Base-by-base conservation (phyloP, 345 rosid genomes). In the Excoecaria agallocha region DNA sequence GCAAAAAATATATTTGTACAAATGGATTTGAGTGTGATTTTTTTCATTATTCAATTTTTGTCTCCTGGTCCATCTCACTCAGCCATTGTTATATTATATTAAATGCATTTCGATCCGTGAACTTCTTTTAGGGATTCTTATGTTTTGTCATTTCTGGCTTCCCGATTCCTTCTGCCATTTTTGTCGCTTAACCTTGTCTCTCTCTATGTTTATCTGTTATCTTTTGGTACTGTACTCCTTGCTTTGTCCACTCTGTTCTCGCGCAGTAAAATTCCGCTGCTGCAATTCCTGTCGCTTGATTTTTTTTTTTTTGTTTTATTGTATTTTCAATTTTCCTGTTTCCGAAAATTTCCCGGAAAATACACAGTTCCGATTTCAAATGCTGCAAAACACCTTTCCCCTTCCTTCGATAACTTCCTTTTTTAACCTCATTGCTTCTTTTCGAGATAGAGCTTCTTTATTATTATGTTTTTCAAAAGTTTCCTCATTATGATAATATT, bases 141-240 rank as follows among this genome's bases (percentile, higher is more conserved):
- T 79, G 80, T 60, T 84, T 78, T 68, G 82, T 81, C 81, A 80
- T 79, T 76, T 85, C 77, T 68, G 64, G 67, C 81, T 63, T 67
- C 51, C 65, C 67, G 64, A 79, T 80, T 73, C 63, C 61, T 79
- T 68, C 82, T 84, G 84, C 79, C 76, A 75, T 48, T 70, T 60
- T 74, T 77, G 86, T 86, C 85, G 30, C 67, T 68, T 54, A 13
- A 67, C 22, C 71, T 70, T 66, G n/a, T 62, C 58, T 13, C 46
- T 69, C 64, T 46, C 74, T 77, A 50, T 45, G 72, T 70, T 35
- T 57, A 25, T 57, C 61, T 57, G 35, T 57, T 56, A 17, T 73
- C 54, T 37, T 45, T 30, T 51, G 60, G 46, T 55, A 49, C 73
- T 2, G 22, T 73, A 25, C 72, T 62, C 70, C 60, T n/a, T n/a